Percentiles rank a stretch among this genome's conserved stretches.
These are phyloP conservation scores for Magnusiomyces paraingens DNA, from an alignment of 1,139 yeast genomes.

Conservation along the genomic window DNA sequence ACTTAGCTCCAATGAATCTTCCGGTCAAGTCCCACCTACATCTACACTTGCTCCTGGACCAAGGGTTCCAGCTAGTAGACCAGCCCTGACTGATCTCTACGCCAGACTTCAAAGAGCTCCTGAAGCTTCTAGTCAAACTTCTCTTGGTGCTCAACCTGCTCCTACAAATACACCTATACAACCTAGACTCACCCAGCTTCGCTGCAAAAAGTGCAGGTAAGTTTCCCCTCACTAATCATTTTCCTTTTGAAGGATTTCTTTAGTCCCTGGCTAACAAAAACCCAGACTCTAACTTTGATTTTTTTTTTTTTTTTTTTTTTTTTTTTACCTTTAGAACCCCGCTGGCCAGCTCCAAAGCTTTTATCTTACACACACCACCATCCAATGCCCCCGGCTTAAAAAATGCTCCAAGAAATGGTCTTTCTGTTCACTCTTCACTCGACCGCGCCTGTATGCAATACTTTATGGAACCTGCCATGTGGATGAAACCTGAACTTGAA, in stretches of 20 bases:
- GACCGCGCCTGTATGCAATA: conserved; percentile 81
- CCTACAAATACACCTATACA: background rate
- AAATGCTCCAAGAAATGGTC: conserved; percentile 24
- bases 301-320: background rate
- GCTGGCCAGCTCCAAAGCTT: conserved; percentile 42
- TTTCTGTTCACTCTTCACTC: conserved; percentile 40
- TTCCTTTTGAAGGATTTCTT: background rate
- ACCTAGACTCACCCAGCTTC: conserved; percentile 33
- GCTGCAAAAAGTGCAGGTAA: conserved; percentile 68
- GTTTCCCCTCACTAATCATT: conserved; percentile 5
- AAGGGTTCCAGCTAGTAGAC: background rate
- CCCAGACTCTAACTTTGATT: background rate
- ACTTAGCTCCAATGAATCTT: background rate
- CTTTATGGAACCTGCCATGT: conserved; percentile 74
- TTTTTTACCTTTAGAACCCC: conserved; percentile 27
- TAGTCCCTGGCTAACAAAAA: no score
- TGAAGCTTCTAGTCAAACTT: no score
- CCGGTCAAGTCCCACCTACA: background rate
- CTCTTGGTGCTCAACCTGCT: no score
- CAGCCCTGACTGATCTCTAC: background rate
- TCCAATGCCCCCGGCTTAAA: conserved; percentile 5
- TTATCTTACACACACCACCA: conserved; percentile 21
- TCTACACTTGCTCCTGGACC: background rate
- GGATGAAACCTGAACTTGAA: conserved; percentile 82
- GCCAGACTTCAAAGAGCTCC: background rate